Evolutionary conservation across 2,329 filamentous ascomycete species (phyloP).

Genomic region (Diaporthe ampelina): DNA sequence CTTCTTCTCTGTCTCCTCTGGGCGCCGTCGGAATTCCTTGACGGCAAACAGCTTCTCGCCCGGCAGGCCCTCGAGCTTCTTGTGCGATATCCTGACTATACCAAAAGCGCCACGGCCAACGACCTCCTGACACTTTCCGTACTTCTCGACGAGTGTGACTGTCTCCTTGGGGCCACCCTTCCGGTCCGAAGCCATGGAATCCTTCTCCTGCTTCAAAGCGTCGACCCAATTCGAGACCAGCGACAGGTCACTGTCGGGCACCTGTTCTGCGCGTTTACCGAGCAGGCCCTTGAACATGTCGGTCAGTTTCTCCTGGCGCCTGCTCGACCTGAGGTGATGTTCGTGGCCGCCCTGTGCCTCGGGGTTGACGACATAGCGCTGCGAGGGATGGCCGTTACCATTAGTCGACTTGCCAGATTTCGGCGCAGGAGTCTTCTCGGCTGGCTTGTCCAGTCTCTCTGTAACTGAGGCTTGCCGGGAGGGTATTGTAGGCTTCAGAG

Average conservation of each 20-base stretch:
- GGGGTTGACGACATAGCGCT: conserved; percentile 66
- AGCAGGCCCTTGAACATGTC: conserved; percentile 92
- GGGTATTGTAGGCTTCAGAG: conserved; percentile 44
- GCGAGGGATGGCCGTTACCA: conserved; percentile 48
- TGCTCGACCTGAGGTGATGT: conserved; percentile 89
- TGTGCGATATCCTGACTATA: conserved; percentile 97
- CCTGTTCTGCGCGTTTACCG: conserved; percentile 83
- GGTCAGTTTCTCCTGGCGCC: conserved; percentile 93
- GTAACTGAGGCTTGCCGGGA: conserved; percentile 60
- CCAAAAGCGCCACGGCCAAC: conserved; percentile 97
- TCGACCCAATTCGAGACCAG: conserved; percentile 97
- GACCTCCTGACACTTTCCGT: conserved; percentile 98
- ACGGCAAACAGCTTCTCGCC: conserved; percentile 94
- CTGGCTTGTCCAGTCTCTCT: conserved; percentile 51
- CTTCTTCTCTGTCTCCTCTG: conserved; percentile 95
- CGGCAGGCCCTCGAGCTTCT: conserved; percentile 85
- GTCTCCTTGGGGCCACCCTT: conserved; percentile 82
- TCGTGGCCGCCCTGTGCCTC: conserved; percentile 79
- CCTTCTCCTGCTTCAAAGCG: conserved; percentile 89
- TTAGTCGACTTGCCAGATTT: conserved; percentile 55
- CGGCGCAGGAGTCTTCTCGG: conserved; percentile 50
- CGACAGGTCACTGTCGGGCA: conserved; percentile 84
- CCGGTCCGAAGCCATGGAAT: conserved; percentile 80
- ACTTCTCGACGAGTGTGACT: conserved; percentile 91
- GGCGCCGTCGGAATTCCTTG: conserved; percentile 95